Evolutionary conservation across 768 basidiomycete genomes (phyloP), one percentile per base, ranked within the genome.

Genomic region (Tylopilus sp.): DNA sequence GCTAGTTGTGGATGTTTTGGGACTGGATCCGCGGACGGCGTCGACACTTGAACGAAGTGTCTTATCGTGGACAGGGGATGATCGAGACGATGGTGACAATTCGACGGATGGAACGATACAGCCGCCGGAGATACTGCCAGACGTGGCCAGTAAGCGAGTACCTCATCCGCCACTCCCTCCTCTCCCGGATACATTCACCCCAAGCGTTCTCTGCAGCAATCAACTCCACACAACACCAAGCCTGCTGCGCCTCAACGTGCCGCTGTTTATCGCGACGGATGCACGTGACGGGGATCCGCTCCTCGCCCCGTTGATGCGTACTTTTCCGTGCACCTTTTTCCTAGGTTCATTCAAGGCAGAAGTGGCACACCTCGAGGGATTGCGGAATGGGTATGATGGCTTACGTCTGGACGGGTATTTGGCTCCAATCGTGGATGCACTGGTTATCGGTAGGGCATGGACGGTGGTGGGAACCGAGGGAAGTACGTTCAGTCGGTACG

Each of bases 401-500:
- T 65, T 80, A 25, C 61, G 48, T 29, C 63, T 89, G 57, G 73
- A 62, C 19, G 60, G 55, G 16, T 79, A 82, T 57, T 53, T 88
- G 12, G 60, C 79, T 21, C 86, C 88, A 2, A 79, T 89, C 52
- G 59, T 92, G 29, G 89, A 91, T 63, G 87, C 84, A 7, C 74
- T 89, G 71, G 78, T 93, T 28, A 79, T 82, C 16, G 80, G 80
- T 3, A 75, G 76, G 48, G 85, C 83, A 0, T 69, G 75, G 65
- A 71, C 62, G 16, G 77, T 89, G 28, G 79, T 85, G 0, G 87
- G 86, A 2, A 92, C 89, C 13, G 78, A 82, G 49, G 78, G 80
- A 50, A 90, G 87, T 61, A 91, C 90, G 28, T 92, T 89, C 59
- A 87, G 86, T 65, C 70, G 74, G 48, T 92, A 84, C 57, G 78